Evolutionary conservation across 1,139 yeast genomes (phyloP), one percentile per base, ranked within the genome.

Genomic region (Candida gigantensis): DNA sequence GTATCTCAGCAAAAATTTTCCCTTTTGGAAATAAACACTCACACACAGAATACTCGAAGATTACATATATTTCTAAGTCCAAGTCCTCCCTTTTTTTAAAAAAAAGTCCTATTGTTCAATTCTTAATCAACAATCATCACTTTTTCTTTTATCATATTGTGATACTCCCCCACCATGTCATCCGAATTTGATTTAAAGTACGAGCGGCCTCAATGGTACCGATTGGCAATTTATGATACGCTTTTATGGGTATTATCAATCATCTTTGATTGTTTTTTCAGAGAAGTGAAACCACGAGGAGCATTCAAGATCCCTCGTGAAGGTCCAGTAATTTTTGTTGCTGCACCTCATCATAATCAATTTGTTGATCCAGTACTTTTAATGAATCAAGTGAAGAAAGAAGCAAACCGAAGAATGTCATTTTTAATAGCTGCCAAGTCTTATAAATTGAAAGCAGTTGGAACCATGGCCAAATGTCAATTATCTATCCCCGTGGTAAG

Each of bases 271-370:
- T 68, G 74, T 42, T 92, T 92, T 66, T 92, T 92, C 62, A 68
- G 97, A 45, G 96, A 90, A 55, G 85, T 90, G 46, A 72, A 90
- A 42, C 84, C 96, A 3, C 73, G 98, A 43, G 97, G 97, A 3
- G 94, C 96, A 1, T 90, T 82, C 65, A 72, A 90, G 39, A 77
- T 92, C 39, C 97, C 98, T 3, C 71, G 77, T 28, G 58, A 72
- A 8, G 97, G 96, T 1, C 95, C 97, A 0, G 81, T 89, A 15
- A 89, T 92, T 40, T 87, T 92, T 55, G 97, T 92, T 30, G 97
- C 94, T 2, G 98, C 97, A 6, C 97, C 97, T 6, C 98, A 90
- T 65, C 96, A 96, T 24, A 92, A 90, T 60, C 98, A 90, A 59
- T 92, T 92, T 52, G 94, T 90, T 25, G 98, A 92, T 55, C 96